A percentile compares a stretch with the other conserved stretches of the same genome.
Conservation (phyloP, 2,329 filamentous ascomycete species). For the Ascochyta koolunga region DNA sequence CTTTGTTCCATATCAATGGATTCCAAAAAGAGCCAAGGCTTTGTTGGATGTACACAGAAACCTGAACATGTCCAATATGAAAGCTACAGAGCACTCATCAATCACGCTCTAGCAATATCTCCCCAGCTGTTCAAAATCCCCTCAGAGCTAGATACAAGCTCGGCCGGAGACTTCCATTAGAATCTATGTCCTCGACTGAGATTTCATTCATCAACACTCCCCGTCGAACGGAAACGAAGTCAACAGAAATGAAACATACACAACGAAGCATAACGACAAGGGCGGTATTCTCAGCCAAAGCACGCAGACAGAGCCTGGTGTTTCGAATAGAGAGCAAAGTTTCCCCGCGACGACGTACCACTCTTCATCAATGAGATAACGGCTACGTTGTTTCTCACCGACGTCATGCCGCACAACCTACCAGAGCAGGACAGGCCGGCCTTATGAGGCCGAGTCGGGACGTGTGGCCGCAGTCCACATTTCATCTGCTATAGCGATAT, state of each 20-base stretch:
- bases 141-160: background rate
- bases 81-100: background rate
- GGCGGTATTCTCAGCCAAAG: constrained; percentile 3
- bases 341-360: too few relatives aligned
- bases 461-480: too few relatives aligned
- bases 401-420: too few relatives aligned
- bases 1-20: background rate
- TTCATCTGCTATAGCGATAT: too few relatives aligned
- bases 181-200: background rate
- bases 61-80: background rate
- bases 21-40: background rate
- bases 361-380: background rate
- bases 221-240: too few relatives aligned
- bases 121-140: background rate
- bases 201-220: background rate
- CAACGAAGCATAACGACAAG: background rate
- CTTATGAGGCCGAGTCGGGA: too few relatives aligned
- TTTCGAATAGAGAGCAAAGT: constrained; percentile 11
- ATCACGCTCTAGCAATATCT: background rate
- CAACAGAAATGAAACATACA: background rate
- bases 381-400: background rate
- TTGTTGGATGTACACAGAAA: background rate
- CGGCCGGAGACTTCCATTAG: background rate
- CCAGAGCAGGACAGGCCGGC: too few relatives aligned
- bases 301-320: background rate